phyloP scores from a whole-genome alignment of 768 basidiomycete species.

The Multifurca ochricompacta region DNA sequence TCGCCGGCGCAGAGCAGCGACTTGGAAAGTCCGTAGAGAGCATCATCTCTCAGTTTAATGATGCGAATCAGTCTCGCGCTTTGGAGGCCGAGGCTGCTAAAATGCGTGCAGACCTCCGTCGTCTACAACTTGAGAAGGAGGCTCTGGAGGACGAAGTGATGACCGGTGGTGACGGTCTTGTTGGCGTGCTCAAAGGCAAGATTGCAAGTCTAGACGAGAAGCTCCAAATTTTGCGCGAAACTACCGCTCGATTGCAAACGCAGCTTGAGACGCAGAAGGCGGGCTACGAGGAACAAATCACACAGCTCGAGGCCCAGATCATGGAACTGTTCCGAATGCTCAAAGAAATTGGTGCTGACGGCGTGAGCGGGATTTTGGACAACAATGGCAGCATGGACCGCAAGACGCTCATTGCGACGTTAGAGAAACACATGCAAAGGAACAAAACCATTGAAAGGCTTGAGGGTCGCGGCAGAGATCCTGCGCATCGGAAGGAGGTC shows the following conservation, averaged over 20 bases:
- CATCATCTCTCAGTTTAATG: conserved; percentile 83
- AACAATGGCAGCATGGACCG: conserved; percentile 62
- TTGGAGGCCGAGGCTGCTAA: conserved; percentile 71
- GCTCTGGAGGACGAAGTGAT: conserved; percentile 73
- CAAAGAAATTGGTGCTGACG: conserved; percentile 63
- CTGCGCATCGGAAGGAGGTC: conserved; percentile 25
- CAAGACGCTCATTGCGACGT: conserved; percentile 66
- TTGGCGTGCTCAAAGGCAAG: conserved; percentile 72
- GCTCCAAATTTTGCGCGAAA: conserved; percentile 69
- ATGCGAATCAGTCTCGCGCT: conserved; percentile 74
- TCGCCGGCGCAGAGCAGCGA: conserved; percentile 74
- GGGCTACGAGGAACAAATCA: conserved; percentile 79
- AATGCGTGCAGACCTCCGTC: conserved; percentile 53
- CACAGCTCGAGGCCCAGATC: conserved; percentile 86
- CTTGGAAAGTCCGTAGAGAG: conserved; percentile 86
- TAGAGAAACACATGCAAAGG: conserved; percentile 79
- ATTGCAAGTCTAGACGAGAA: conserved; percentile 67
- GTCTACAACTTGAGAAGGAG: conserved; percentile 76
- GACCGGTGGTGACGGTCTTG: conserved; percentile 73
- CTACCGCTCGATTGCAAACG: conserved; percentile 62
- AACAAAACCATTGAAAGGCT: conserved; percentile 78
- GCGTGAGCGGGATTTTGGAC: conserved; percentile 65
- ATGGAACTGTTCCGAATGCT: conserved; percentile 93
- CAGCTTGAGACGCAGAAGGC: conserved; percentile 71
- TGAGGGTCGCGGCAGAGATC: conserved; percentile 53